These are phyloP conservation scores for Macadamia integrifolia DNA, from an alignment of 164 flowering plant species.

Conservation along the genomic window DNA sequence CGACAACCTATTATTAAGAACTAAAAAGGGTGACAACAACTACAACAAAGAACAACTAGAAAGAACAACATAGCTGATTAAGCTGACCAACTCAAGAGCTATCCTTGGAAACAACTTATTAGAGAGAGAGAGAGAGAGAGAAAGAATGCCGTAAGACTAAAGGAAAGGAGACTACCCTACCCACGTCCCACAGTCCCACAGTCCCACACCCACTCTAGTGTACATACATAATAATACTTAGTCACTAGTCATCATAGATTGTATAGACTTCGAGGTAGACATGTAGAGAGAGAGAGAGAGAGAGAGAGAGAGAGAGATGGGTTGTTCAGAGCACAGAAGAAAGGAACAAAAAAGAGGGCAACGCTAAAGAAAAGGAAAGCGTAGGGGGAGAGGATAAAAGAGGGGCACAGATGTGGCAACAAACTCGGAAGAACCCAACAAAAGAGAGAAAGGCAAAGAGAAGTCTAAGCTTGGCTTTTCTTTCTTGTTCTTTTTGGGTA, in stretches of 20 bases:
- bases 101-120: background rate
- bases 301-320: slow-evolving; percentile 1
- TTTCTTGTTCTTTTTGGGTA: background rate
- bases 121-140: slow-evolving; percentile 7
- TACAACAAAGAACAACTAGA: too few relatives aligned
- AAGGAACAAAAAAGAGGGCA: slow-evolving; percentile 18
- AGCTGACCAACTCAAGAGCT: too few relatives aligned
- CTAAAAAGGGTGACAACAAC: too few relatives aligned
- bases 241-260: background rate
- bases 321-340: slow-evolving; percentile 1
- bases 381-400: slow-evolving; percentile 23
- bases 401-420: slow-evolving; percentile 28
- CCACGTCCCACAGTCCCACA: background rate
- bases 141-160: slow-evolving; percentile 64
- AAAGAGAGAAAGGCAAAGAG: slow-evolving; percentile 1
- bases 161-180: slow-evolving; percentile 44
- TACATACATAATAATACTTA: slow-evolving; percentile 4
- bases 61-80: too few relatives aligned
- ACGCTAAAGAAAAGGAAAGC: slow-evolving; percentile 15
- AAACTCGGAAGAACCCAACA: slow-evolving; percentile 10
- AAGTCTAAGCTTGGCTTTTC: slow-evolving; percentile 5
- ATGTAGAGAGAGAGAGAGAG: background rate
- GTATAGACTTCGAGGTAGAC: background rate
- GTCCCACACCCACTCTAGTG: too few relatives aligned
- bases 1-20: background rate